Evolutionary conservation across 2,329 filamentous ascomycete genomes (phyloP), one percentile per base, ranked within the genome.

Genomic region (Exutisphaerella laricina): DNA sequence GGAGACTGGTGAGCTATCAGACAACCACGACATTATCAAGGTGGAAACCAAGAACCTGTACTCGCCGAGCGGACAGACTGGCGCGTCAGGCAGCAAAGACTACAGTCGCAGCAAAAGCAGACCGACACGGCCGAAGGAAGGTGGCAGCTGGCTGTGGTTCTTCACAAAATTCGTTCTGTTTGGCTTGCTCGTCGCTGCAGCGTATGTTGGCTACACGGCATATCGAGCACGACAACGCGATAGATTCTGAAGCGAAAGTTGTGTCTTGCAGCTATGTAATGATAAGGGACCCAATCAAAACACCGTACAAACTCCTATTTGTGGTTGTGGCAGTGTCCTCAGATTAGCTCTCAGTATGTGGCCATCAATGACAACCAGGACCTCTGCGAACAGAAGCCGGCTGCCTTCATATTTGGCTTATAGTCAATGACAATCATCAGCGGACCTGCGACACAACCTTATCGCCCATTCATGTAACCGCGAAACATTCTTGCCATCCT

Each of bases 11-110:
- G 90, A 98, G 72, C 79, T 98, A 54, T 88, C 82, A 67, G 92
- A 98, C 70, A 95, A 95, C 74, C 90, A 96, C 74, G 92, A 98
- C 69, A 94, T 98, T 66, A 80, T 97, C 63, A 84, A 80, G 38
- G 78, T 98, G 58, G 74, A 81, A 51, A 83, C 90, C 44, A 85
- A 84, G 73, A 98, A 96, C 67, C 72, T 98, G 49, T 97, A 97
- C 71, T 81, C 77, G 57, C 78, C 77, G 25, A 69, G 72, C 22
- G 61, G 60, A 14, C 53, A 54, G 29, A 54, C 55, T 3, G 35
- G 48, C n/a, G 26, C 48, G 1, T 43, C 50, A 8, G 50, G 50
- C 5, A 60, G 49, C 45, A 67, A 64, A 54, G 70, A 68, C 52
- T 60, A 67, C 43, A 64, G 62, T 51, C 67, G 71, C 57, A 64